Base-by-base conservation (phyloP, 148 eudicot genomes). In the Vaccinium macrocarpon region DNA sequence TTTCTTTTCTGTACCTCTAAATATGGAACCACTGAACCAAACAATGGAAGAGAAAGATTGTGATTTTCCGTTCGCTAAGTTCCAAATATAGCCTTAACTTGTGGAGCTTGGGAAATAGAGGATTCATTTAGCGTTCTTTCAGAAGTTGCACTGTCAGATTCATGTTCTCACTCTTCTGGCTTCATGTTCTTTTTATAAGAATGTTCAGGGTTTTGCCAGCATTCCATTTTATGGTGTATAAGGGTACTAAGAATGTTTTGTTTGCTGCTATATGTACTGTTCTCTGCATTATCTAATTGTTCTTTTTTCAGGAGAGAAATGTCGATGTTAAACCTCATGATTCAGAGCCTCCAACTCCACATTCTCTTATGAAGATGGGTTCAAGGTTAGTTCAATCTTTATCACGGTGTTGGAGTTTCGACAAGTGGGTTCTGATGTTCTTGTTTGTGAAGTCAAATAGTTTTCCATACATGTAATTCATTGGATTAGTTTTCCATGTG, bases 341-440 rank as follows among this genome's bases (percentile, higher is more conserved):
- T 80, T 85, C 90, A 32, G 97, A 94, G 82, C 93, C 96, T 86
- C 90, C 93, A 62, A 94, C 94, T 84, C 95, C 98, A 48, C 92
- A 89, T 83, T 90, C 94, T 62, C 91, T 90, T 78, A 76, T 92
- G 29, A 97, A 93, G 86, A 86, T 91, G 93, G 87, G 90, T 75
- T 92, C 94, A 80, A 93, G 99, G 99, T 97, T 56, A 81, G 90
- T 86, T 49, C 76, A 77, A 38, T 50, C 0, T 49, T 86, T 61
- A 35, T 25, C 38, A 27, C 59, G 76, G 76, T 8, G 48, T 23
- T 82, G 29, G 5, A 66, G 72, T 66, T 66, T 66, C 16, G 6
- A 1, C 35, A 10, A 0, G 6, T 66, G 72, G 72, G 70, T 16
- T 66, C 25, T 66, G 35, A 27, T 66, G 16, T 66, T 66, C 8